phyloP scores from a whole-genome alignment of 768 basidiomycete species.

The Sistotremastrum niveocremeum region DNA sequence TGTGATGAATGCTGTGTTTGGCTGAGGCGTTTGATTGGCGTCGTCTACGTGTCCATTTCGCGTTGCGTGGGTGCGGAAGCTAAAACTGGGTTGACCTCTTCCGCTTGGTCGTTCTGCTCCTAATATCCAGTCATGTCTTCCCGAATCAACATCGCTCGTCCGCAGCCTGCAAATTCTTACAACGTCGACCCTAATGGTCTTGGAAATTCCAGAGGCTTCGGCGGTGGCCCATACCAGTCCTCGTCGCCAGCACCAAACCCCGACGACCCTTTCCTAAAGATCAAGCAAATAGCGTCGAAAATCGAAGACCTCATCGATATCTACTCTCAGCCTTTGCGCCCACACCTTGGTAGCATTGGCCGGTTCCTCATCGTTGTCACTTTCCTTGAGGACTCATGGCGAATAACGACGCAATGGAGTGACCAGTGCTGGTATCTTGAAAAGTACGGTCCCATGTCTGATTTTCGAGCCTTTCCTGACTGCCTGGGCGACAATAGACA shows the following conservation, averaged over 20 bases:
- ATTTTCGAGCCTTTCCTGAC: neutral
- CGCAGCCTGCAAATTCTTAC: slow-evolving; percentile 38
- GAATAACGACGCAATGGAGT: slow-evolving; percentile 88
- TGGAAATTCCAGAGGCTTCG: slow-evolving; percentile 39
- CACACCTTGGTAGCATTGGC: slow-evolving; percentile 87
- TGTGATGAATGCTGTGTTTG: no score
- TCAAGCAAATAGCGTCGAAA: slow-evolving; percentile 54
- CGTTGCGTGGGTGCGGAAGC: no score
- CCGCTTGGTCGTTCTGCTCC: no score
- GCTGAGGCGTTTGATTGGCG: no score
- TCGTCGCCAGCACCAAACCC: slow-evolving; percentile 74
- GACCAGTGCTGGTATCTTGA: slow-evolving; percentile 99
- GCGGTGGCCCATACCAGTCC: slow-evolving; percentile 24
- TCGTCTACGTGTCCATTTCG: no score
- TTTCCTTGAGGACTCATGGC: slow-evolving; percentile 90
- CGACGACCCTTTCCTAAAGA: slow-evolving; percentile 69
- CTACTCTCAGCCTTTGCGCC: slow-evolving; percentile 84
- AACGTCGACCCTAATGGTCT: slow-evolving; percentile 70
- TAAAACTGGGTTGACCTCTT: no score
- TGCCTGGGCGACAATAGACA: slow-evolving; percentile 41
- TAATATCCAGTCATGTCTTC: slow-evolving; percentile 24
- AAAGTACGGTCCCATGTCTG: slow-evolving; percentile 41
- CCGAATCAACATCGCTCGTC: slow-evolving; percentile 72
- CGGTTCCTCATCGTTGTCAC: slow-evolving; percentile 97
- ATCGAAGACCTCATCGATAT: slow-evolving; percentile 90